Evolutionary conservation across 129 eudicot species (phyloP).

Genomic region (Apium graveolens): DNA sequence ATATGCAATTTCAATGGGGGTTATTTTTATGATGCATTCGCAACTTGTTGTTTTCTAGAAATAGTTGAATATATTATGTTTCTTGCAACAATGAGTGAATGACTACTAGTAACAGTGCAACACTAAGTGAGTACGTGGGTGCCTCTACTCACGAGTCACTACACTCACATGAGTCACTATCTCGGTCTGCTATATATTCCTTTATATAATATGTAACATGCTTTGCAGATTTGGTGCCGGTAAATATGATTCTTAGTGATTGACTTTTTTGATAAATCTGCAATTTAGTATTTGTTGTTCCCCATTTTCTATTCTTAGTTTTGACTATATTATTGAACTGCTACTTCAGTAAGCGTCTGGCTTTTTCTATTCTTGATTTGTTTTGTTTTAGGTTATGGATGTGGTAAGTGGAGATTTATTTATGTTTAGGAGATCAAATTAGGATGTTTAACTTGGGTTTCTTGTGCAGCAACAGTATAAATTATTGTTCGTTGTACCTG

Average conservation of each 20-base stretch:
- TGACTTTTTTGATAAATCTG: background rate
- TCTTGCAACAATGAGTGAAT: background rate
- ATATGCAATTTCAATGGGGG: background rate
- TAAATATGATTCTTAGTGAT: background rate
- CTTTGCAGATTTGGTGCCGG: constrained; percentile 3
- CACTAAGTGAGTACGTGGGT: background rate
- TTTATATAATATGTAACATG: background rate
- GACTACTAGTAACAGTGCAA: background rate
- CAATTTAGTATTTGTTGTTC: background rate
- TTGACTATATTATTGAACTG: background rate
- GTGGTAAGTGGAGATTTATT: background rate
- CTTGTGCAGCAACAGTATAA: background rate
- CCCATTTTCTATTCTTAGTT: background rate
- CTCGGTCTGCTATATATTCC: background rate
- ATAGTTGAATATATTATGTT: background rate
- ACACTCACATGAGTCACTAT: background rate
- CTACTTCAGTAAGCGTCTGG: background rate
- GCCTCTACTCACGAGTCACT: background rate
- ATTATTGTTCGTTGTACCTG: background rate
- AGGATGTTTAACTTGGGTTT: background rate
- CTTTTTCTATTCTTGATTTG: background rate
- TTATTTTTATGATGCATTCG: background rate
- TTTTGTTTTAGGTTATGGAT: background rate
- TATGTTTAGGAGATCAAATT: background rate
- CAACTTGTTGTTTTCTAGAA: background rate